Percentiles rank a stretch among this genome's conserved stretches.
These are phyloP conservation scores for Pestalotiopsis sp. DNA, from an alignment of 2,329 filamentous ascomycete genomes.

Conservation along the genomic window DNA sequence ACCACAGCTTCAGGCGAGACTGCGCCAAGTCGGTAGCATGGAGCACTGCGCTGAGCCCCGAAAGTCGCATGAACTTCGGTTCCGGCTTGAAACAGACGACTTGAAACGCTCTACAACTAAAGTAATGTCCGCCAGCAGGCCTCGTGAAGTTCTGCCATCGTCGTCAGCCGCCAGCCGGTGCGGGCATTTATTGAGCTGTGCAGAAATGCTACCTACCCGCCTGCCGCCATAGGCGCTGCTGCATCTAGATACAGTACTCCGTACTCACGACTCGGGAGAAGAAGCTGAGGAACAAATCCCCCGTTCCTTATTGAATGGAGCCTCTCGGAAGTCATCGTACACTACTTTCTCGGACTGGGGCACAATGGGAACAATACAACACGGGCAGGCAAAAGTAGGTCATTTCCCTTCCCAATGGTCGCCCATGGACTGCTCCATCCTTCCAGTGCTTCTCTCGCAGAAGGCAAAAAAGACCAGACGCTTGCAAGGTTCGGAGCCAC, in stretches of 20 bases:
- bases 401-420: neutral
- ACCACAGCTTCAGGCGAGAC: conserved; percentile 6
- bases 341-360: neutral
- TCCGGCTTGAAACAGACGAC: conserved; percentile 7
- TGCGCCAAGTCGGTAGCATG: conserved; percentile 1
- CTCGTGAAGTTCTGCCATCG: neutral
- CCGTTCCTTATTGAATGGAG: neutral
- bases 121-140: neutral
- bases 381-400: neutral
- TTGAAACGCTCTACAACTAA: neutral
- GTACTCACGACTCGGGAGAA: neutral
- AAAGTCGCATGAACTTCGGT: conserved; percentile 2
- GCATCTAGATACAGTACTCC: neutral
- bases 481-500: conserved; percentile 8
- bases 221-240: neutral
- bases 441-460: neutral
- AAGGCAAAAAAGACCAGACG: neutral
- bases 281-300: neutral
- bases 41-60: neutral
- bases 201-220: too few relatives aligned
- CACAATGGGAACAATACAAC: neutral
- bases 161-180: neutral
- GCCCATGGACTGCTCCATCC: neutral
- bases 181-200: neutral
- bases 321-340: neutral